These are phyloP conservation scores for Rhizopogon rudus DNA, from an alignment of 768 basidiomycete genomes.

Conservation along the genomic window DNA sequence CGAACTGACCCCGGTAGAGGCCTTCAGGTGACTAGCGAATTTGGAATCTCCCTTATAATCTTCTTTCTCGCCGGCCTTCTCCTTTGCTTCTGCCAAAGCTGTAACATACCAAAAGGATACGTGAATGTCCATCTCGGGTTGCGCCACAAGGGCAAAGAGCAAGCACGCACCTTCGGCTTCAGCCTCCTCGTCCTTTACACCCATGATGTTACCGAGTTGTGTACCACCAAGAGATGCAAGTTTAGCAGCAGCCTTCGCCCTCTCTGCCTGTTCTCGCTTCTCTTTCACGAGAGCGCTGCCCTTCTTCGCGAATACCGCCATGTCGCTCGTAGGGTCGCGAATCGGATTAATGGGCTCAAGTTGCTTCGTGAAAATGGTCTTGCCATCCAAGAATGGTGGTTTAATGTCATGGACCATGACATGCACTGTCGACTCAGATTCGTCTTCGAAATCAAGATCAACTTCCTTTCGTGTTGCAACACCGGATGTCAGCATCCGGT, in stretches of 20 bases:
- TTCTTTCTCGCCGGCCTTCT: constrained; percentile 49
- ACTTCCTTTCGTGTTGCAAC: constrained; percentile 83
- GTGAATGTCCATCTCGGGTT: constrained; percentile 77
- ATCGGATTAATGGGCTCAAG: constrained; percentile 97
- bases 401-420: constrained; percentile 97
- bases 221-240: constrained; percentile 90
- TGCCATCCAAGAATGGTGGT: constrained; percentile 96
- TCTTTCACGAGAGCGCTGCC: constrained; percentile 94
- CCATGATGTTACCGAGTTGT: constrained; percentile 94
- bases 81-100: constrained; percentile 51
- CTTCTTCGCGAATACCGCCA: constrained; percentile 95
- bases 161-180: constrained; percentile 78
- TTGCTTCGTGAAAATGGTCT: constrained; percentile 93
- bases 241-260: constrained; percentile 95
- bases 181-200: constrained; percentile 91
- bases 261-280: constrained; percentile 93
- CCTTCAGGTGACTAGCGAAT: constrained; percentile 92
- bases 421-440: constrained; percentile 93
- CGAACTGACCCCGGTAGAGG: constrained; percentile 67
- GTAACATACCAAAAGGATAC: constrained; percentile 38
- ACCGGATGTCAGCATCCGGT: constrained; percentile 95
- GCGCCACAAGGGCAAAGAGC: constrained; percentile 11
- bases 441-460: constrained; percentile 95
- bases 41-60: constrained; percentile 93
- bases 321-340: constrained; percentile 87